These are phyloP conservation scores for Catunica adiposa DNA, from an alignment of 2,329 filamentous ascomycete species.

Conservation along the genomic window DNA sequence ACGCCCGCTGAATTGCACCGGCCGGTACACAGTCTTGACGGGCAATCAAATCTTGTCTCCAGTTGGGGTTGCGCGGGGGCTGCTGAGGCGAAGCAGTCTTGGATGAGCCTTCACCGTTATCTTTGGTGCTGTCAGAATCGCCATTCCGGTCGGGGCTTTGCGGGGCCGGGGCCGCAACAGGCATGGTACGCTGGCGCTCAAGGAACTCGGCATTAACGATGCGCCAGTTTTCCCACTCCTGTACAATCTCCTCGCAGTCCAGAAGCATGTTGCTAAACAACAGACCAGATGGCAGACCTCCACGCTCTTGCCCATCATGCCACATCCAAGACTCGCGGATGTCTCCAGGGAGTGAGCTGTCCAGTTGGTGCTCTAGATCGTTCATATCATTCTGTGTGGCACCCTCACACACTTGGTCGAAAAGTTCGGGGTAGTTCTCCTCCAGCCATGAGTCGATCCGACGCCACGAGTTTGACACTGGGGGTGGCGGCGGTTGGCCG, in stretches of 20 bases:
- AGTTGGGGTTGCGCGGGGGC: slow-evolving; percentile 38
- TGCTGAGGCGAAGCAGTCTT: slow-evolving; percentile 24
- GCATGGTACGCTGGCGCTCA: slow-evolving; percentile 28
- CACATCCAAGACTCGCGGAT: slow-evolving; percentile 78
- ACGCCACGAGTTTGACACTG: slow-evolving; percentile 77
- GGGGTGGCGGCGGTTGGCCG: slow-evolving; percentile 75
- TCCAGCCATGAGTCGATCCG: slow-evolving; percentile 91
- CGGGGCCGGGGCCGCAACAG: slow-evolving; percentile 31
- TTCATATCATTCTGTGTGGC: slow-evolving; percentile 91
- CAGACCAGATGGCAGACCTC: slow-evolving; percentile 77
- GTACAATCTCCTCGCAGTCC: slow-evolving; percentile 94
- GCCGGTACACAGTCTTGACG: slow-evolving; percentile 80
- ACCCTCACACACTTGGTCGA: slow-evolving; percentile 81
- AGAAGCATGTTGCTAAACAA: slow-evolving; percentile 90
- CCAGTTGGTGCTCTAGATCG: slow-evolving; percentile 87
- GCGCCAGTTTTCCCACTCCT: slow-evolving; percentile 96
- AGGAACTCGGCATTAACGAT: slow-evolving; percentile 84
- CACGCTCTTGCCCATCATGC: slow-evolving; percentile 95
- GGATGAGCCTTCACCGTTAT: slow-evolving; percentile 49
- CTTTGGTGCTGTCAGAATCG: slow-evolving; percentile 25
- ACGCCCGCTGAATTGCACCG: slow-evolving; percentile 76
- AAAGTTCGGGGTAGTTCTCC: slow-evolving; percentile 87
- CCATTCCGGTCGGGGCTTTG: slow-evolving; percentile 30
- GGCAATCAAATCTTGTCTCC: slow-evolving; percentile 70
- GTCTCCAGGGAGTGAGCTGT: slow-evolving; percentile 85